phyloP scores from a whole-genome alignment of 805 yeast species.

The Candida nonsorbophila region DNA sequence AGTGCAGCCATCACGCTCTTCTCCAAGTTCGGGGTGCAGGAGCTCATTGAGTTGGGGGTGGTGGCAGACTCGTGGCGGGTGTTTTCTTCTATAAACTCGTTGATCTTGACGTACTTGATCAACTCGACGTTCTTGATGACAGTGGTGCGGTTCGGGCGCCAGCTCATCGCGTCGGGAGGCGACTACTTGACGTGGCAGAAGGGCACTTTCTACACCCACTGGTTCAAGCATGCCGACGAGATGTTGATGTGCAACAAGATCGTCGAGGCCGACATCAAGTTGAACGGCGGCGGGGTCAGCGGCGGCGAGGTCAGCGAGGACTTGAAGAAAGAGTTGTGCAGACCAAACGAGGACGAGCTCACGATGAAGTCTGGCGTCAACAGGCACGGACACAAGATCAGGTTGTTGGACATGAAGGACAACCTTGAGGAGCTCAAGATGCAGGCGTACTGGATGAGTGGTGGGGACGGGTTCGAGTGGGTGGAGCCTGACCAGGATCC shows the following conservation, averaged over 20 bases:
- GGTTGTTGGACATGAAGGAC: constrained; percentile 38
- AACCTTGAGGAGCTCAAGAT: constrained; percentile 62
- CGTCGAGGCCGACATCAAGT: constrained; percentile 57
- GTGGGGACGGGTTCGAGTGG: constrained; percentile 87
- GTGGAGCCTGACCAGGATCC: constrained; percentile 89
- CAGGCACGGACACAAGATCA: constrained; percentile 32
- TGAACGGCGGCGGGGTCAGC: constrained; percentile 45
- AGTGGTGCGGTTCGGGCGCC: constrained; percentile 36
- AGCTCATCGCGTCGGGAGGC: constrained; percentile 39
- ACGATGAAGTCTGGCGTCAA: constrained; percentile 28
- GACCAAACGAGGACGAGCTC: constrained; percentile 20
- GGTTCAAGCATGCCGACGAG: constrained; percentile 65
- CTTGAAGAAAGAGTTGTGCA: constrained; percentile 33
- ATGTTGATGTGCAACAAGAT: constrained; percentile 60
- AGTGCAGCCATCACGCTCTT: constrained; percentile 29
- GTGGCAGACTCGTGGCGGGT: constrained; percentile 34
- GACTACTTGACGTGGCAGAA: constrained; percentile 55
- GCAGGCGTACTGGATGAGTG: constrained; percentile 82
- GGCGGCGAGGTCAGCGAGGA: constrained; percentile 26
- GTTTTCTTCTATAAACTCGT: constrained; percentile 42
- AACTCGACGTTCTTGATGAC: constrained; percentile 38
- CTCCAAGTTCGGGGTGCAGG: constrained; percentile 38
- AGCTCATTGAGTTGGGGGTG: constrained; percentile 32
- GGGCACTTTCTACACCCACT: constrained; percentile 58
- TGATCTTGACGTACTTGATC: constrained; percentile 33